A percentile compares a stretch with the other conserved stretches of the same genome.
phyloP scores from a whole-genome alignment of 2,329 filamentous ascomycete species.

The Dactylonectria estremocensis region DNA sequence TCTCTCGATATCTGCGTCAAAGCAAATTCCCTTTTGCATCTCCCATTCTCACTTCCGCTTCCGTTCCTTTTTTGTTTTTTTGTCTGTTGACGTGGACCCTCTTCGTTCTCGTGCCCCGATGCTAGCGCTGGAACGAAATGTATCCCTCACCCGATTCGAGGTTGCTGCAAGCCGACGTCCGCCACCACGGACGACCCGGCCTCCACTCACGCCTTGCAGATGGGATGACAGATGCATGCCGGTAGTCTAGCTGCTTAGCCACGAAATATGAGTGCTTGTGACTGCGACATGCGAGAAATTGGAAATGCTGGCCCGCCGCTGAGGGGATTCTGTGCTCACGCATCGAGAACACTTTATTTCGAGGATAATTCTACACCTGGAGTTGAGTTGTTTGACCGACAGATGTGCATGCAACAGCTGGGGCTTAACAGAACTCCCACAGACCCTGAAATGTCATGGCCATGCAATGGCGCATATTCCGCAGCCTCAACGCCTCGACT shows the following conservation, averaged over 20 bases:
- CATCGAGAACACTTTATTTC: slow-evolving; percentile 13
- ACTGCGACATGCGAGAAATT: neutral
- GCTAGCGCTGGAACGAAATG: slow-evolving; percentile 14
- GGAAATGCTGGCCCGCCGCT: neutral
- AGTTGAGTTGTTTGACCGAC: slow-evolving; percentile 29
- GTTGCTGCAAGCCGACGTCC: slow-evolving; percentile 14
- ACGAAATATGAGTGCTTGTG: neutral
- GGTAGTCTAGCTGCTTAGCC: slow-evolving; percentile 2
- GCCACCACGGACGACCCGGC: slow-evolving; percentile 7
- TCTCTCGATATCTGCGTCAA: neutral
- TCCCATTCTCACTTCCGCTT: neutral
- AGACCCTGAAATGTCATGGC: slow-evolving; percentile 1
- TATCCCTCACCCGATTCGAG: slow-evolving; percentile 1
- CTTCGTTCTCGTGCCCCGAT: slow-evolving; percentile 3
- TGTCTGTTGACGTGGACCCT: slow-evolving; percentile 10
- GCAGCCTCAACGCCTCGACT: neutral
- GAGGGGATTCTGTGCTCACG: neutral
- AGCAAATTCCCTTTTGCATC: neutral
- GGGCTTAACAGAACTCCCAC: slow-evolving; percentile 24
- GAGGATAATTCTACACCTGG: slow-evolving; percentile 17
- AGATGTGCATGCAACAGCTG: slow-evolving; percentile 23
- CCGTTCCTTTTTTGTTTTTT: neutral
- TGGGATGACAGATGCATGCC: neutral
- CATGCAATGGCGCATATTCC: too few relatives aligned
- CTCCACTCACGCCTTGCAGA: slow-evolving; percentile 12